These are phyloP conservation scores for Alnus rubra DNA, from an alignment of 306 rosid genomes.

Conservation along the genomic window DNA sequence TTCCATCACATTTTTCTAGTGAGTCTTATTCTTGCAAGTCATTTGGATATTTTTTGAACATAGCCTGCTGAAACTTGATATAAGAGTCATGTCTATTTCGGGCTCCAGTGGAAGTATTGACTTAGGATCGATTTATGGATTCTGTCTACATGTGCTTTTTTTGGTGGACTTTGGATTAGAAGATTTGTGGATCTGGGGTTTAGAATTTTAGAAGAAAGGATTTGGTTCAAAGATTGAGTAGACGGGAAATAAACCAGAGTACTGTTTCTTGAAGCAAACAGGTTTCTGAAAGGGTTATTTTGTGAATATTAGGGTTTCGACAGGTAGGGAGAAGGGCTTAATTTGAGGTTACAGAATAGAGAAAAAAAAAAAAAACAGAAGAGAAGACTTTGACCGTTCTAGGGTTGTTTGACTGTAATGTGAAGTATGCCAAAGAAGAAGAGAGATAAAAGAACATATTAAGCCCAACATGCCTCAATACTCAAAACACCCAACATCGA, in stretches of 20 bases:
- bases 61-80: not conserved
- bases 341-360: not conserved
- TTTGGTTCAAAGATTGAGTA: not conserved
- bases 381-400: no score
- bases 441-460: no score
- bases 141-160: not conserved
- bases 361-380: no score
- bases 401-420: no score
- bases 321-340: not conserved
- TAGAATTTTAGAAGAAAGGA: not conserved
- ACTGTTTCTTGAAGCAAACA: no score
- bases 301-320: not conserved
- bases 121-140: not conserved
- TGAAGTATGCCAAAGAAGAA: no score
- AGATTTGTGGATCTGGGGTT: not conserved
- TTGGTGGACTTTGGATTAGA: no score
- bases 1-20: not conserved
- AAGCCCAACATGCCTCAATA: not conserved
- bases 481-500: not conserved
- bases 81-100: not conserved
- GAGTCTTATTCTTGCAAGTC: not conserved
- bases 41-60: not conserved
- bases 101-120: not conserved
- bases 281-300: not conserved
- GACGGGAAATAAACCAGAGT: not conserved